Percentiles rank a stretch among this genome's conserved stretches.
Conservation (phyloP, 805 yeast genomes). For the Zygosaccharomyces siamensis region DNA sequence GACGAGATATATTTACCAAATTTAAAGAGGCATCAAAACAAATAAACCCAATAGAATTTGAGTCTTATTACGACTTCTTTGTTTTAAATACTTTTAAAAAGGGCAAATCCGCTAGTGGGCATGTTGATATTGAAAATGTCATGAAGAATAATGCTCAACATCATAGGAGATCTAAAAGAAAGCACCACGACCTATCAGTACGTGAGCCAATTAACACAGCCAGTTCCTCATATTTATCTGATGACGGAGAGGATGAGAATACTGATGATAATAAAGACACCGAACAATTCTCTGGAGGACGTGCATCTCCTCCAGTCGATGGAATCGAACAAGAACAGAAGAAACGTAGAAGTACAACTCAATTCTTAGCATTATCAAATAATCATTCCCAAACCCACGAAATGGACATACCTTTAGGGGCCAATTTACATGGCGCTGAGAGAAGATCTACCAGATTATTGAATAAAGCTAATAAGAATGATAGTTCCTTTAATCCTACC, state of each 20-base stretch:
- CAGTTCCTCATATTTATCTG: conserved; percentile 5
- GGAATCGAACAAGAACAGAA: neutral
- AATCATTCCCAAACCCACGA: conserved; percentile 13
- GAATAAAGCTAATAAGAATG: conserved; percentile 12
- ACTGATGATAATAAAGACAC: conserved; percentile 5
- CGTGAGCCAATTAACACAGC: conserved; percentile 7
- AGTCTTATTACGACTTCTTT: conserved; percentile 32
- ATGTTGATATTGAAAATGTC: conserved; percentile 28
- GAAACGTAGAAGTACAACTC: conserved; percentile 9
- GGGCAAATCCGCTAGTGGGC: conserved; percentile 33
- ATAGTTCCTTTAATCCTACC: conserved; percentile 4
- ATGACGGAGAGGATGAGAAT: conserved; percentile 12
- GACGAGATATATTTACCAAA: conserved; percentile 5
- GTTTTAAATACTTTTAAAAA: conserved; percentile 26
- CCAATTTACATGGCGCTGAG: conserved; percentile 11
- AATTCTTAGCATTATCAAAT: conserved; percentile 6
- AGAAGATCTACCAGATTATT: conserved; percentile 28
- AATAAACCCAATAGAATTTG: conserved; percentile 31
- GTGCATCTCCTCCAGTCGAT: conserved; percentile 1
- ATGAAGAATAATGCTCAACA: conserved; percentile 27
- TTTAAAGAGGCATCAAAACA: conserved; percentile 13
- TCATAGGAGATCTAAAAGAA: conserved; percentile 23
- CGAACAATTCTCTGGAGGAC: neutral
- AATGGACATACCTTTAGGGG: conserved; percentile 11
- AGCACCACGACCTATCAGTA: conserved; percentile 1